Evolutionary conservation across 78 protist species (phyloP).

Genomic region (Paratrimastix pyriformis): DNA sequence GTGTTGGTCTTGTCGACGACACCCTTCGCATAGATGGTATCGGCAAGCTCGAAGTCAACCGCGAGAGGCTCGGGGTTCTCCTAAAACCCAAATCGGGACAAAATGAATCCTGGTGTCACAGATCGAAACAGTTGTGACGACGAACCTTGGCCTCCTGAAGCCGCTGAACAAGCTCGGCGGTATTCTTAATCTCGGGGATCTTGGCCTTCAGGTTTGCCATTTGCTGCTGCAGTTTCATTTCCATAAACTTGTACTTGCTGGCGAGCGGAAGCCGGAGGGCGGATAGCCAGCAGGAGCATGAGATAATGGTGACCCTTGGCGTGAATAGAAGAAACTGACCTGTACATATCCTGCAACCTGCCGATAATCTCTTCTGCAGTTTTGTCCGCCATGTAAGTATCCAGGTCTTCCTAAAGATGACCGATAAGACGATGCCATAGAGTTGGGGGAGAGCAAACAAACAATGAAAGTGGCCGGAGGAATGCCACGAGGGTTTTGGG

Average conservation of each 20-base stretch:
- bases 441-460: too few species aligned
- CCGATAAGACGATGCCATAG: too few species aligned
- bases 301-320: too few species aligned
- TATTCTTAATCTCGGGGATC: slow-evolving; percentile 1
- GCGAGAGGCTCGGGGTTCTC: not conserved
- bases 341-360: too few species aligned
- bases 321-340: too few species aligned
- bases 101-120: not conserved
- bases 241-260: slow-evolving; percentile 22
- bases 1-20: not conserved
- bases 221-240: not conserved
- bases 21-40: not conserved
- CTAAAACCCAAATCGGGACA: not conserved
- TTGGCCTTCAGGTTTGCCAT: not conserved
- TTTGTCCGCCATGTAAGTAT: too few species aligned
- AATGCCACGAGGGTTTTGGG: too few species aligned
- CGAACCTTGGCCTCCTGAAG: not conserved
- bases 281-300: too few species aligned
- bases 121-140: not conserved
- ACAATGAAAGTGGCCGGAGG: too few species aligned
- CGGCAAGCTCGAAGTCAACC: not conserved
- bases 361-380: too few species aligned
- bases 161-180: not conserved
- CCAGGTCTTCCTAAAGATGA: too few species aligned
- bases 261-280: too few species aligned